Base-by-base conservation (phyloP, 148 eudicot genomes). In the Nepenthes gracilis region DNA sequence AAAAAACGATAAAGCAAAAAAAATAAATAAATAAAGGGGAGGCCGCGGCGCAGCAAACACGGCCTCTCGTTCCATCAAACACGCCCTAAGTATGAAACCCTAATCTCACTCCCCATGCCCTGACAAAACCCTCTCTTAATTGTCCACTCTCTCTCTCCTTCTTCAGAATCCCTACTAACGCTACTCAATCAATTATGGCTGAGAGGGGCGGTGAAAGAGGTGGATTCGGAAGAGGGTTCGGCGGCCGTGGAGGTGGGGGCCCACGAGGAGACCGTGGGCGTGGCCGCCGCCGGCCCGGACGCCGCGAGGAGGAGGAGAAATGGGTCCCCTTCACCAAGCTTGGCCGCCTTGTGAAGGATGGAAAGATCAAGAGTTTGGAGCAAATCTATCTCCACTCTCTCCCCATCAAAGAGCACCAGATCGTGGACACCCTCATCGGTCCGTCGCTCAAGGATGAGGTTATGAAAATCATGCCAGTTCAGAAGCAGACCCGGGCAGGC, bases 401-500 rank as follows among this genome's bases (percentile, higher is more conserved):
- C 56, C 96, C 96, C 1, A 78, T 88, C 78, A 88, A 88, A 60
- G 96, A 85, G 74, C 75, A 82, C 62, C 96, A 88, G 57, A 88
- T 88, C 66, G 65, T 88, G 35, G 96, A 88, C 14, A 56, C 63
- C 2, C 72, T 85, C 6, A 54, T 79, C 47, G 78, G 84, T 0
- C 83, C 85, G 0, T 65, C 75, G 0, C 67, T 88, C 11, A 88
- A 88, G 50, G 96, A 88, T 59, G 96, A 88, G 73, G 96, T 88
- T 11, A 85, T 88, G 96, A 88, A 88, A 49, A 88, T 88, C 74
- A 88, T 88, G 91, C 92, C 92, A 15, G 96, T 88, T 1, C 88
- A 85, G 88, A 88, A 88, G 47, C 96, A 88, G 67, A 88, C 96
- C 34, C 77, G 96, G 5, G 96, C 96, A 32, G 92, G 96, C 0